Percentiles rank a stretch among this genome's conserved stretches.
These are phyloP conservation scores for Colletotrichum euphorbiae DNA, from an alignment of 2,329 filamentous ascomycete genomes.

Conservation along the genomic window DNA sequence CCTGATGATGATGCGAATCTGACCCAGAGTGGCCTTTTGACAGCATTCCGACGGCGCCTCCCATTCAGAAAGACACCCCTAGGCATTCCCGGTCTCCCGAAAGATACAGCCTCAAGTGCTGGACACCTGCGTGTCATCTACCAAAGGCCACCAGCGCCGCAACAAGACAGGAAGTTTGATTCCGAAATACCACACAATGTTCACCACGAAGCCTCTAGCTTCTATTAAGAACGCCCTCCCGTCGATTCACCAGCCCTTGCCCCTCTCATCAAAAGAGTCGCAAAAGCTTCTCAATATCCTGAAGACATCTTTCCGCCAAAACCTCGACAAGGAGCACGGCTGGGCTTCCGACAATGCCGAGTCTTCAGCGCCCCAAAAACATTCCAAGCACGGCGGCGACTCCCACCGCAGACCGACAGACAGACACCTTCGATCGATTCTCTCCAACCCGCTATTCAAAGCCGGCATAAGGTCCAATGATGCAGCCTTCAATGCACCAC, in stretches of 20 bases:
- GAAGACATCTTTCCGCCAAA: conserved; percentile 67
- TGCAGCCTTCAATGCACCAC: conserved; percentile 36
- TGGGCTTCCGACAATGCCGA: conserved; percentile 50
- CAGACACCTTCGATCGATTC: conserved; percentile 66
- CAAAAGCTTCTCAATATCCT: conserved; percentile 67
- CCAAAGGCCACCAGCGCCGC: conserved; percentile 13
- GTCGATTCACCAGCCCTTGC: conserved; percentile 63
- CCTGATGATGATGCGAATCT: conserved; percentile 24
- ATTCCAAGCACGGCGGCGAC: conserved; percentile 19
- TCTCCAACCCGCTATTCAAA: conserved; percentile 68
- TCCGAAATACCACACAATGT: conserved; percentile 44
- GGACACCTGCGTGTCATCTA: too few relatives aligned
- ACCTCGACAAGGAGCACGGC: conserved; percentile 69
- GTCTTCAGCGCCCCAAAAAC: conserved; percentile 33
- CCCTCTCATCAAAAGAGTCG: conserved; percentile 62
- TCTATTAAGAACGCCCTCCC: conserved; percentile 56
- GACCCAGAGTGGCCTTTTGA: not conserved
- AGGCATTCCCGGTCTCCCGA: not conserved
- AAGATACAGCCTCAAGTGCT: not conserved
- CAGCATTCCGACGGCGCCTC: not conserved
- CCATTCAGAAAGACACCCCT: not conserved
- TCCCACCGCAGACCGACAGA: conserved; percentile 54
- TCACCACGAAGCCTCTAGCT: conserved; percentile 51
- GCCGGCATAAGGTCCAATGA: conserved; percentile 45
- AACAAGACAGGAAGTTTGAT: not conserved